These are phyloP conservation scores for Tricladium varicosporioides DNA, from an alignment of 2,329 filamentous ascomycete genomes.

Conservation along the genomic window DNA sequence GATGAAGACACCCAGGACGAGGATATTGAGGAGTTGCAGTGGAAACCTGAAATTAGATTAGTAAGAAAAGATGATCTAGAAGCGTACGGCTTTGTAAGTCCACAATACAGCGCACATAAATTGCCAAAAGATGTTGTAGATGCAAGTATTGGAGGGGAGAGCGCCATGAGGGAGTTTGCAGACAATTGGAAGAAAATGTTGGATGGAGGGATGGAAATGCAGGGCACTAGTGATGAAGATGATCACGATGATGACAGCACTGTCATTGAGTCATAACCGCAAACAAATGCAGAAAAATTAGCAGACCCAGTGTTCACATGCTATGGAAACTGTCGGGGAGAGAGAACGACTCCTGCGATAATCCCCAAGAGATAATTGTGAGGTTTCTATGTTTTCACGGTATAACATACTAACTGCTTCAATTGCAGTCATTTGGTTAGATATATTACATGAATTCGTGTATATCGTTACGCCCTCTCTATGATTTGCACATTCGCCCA, in stretches of 20 bases:
- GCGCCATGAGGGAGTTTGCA: conserved; percentile 78
- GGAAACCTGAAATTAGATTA: conserved; percentile 75
- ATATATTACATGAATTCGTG: neutral
- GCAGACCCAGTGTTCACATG: no score
- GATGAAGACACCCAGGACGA: conserved; percentile 41
- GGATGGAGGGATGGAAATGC: conserved; percentile 39
- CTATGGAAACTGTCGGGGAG: no score
- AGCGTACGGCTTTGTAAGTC: conserved; percentile 79
- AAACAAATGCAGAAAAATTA: no score
- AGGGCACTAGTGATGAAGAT: conserved; percentile 39
- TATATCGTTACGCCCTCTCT: neutral
- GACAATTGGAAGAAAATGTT: conserved; percentile 67
- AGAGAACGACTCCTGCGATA: no score
- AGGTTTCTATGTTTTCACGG: neutral
- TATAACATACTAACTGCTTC: conserved; percentile 1
- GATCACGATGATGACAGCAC: conserved; percentile 31
- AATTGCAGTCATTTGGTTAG: neutral
- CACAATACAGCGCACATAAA: conserved; percentile 94
- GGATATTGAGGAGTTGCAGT: conserved; percentile 50
- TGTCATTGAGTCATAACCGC: no score
- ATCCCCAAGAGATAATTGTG: no score
- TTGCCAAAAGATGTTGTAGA: conserved; percentile 89
- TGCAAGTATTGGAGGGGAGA: conserved; percentile 64
- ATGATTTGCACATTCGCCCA: conserved; percentile 42
- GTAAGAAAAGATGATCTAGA: conserved; percentile 83